Evolutionary conservation across 2,329 filamentous ascomycete genomes (phyloP).

Genomic region (Aureobasidium sp.): DNA sequence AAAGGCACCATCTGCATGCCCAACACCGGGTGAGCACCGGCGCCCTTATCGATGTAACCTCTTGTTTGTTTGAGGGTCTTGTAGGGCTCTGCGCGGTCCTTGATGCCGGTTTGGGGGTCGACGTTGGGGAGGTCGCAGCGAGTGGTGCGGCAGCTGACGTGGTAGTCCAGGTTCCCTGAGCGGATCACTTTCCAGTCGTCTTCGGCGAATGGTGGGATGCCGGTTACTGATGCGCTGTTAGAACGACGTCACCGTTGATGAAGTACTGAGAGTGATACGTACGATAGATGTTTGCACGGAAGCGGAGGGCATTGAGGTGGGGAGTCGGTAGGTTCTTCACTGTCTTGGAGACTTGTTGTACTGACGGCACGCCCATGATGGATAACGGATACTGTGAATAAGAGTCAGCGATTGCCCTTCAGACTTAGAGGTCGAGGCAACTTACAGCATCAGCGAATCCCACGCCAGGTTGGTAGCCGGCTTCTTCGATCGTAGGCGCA

Average conservation of each 20-base stretch:
- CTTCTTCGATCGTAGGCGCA: conserved; percentile 51
- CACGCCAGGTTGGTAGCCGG: conserved; percentile 58
- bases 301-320: conserved; percentile 55
- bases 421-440: background rate
- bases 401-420: conserved; percentile 30
- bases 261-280: conserved; percentile 21
- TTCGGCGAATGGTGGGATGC: conserved; percentile 58
- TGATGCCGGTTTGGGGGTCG: conserved; percentile 52
- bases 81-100: conserved; percentile 28
- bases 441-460: conserved; percentile 65
- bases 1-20: conserved; percentile 30
- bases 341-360: conserved; percentile 51
- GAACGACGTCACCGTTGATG: background rate
- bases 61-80: conserved; percentile 25
- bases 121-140: conserved; percentile 68
- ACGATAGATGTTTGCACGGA: conserved; percentile 67
- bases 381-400: conserved; percentile 54
- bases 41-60: conserved; percentile 25
- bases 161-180: conserved; percentile 42
- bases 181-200: conserved; percentile 60
- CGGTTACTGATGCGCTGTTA: conserved; percentile 44
- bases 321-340: conserved; percentile 10
- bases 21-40: conserved; percentile 26
- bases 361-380: conserved; percentile 57
- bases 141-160: conserved; percentile 57